Evolutionary conservation across 2,329 filamentous ascomycete species (phyloP), one percentile per base, ranked within the genome.

Genomic region (Fusarium bactridioides): DNA sequence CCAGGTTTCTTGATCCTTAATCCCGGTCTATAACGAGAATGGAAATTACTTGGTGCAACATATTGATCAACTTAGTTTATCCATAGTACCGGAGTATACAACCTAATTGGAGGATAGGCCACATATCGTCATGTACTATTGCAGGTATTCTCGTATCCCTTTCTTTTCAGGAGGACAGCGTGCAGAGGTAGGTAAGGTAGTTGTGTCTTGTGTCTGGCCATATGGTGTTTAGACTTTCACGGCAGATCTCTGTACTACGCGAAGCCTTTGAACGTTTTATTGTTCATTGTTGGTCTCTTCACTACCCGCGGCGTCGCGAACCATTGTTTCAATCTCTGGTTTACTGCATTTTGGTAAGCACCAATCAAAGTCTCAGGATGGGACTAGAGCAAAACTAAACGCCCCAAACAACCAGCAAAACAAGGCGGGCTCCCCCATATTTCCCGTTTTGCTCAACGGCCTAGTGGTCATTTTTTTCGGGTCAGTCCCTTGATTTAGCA

Each of bases 31-130:
- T 61, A 69, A 65, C 63, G 61, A 45, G 47, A 54, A 74, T 75
- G 61, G 74, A 76, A 75, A 75, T 76, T 76, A 59, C 66, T 54
- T 74, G 65, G 74, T 76, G 74, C 68, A 73, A 76, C 74, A 72
- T 74, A 66, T 73, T 48, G 62, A 60, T 64, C 70, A 56, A 54
- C 48, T 60, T 57, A 58, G 56, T 56, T 56, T 48, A 62, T 60
- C 48, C 70, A 67, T 72, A 69, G 70, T 67, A 70, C 70, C 70
- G 70, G 68, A 73, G 67, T 58, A 71, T 55, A 44, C 43, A 66
- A 58, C 61, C 72, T 67, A 76, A 76, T 74, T 67, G 61, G 74
- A 67, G 43, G 37, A 55, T 43, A 50, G 56, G 58, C 35, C 58
- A 55, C 25, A 35, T 61, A 74, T 53, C 29, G 38, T 61, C 29